phyloP scores from a whole-genome alignment of 331 rosid species.

The Ulmus americana region DNA sequence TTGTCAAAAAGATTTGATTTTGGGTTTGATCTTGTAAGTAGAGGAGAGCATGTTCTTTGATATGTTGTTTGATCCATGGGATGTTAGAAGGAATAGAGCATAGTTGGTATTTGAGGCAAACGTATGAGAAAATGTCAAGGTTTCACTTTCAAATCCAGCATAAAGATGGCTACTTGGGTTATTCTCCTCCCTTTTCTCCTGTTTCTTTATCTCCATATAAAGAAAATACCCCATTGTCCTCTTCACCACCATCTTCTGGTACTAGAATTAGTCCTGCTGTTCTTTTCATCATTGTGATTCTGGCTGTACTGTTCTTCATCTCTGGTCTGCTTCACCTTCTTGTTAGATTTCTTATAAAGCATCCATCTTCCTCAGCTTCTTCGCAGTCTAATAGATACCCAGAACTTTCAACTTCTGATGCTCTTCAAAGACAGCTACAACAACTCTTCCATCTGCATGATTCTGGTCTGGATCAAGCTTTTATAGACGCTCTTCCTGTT shows the following conservation, averaged over 20 bases:
- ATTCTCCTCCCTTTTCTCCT: constrained; percentile 48
- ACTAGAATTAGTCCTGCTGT: constrained; percentile 87
- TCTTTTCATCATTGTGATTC: constrained; percentile 81
- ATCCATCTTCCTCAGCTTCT: constrained; percentile 66
- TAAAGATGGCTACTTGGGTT: constrained; percentile 61
- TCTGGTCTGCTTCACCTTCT: constrained; percentile 93
- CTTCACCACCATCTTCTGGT: constrained; percentile 51
- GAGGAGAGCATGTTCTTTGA: constrained; percentile 23
- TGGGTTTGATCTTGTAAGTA: constrained; percentile 29
- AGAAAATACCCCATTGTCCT: constrained; percentile 34
- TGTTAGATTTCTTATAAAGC: constrained; percentile 83
- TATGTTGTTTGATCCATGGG: constrained; percentile 27
- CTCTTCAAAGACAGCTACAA: constrained; percentile 88
- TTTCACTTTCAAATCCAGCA: constrained; percentile 47
- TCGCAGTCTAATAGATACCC: constrained; percentile 55
- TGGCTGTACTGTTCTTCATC: constrained; percentile 84
- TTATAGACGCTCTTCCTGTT: constrained; percentile 95
- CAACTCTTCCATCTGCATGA: constrained; percentile 96
- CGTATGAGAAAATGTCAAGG: constrained; percentile 65
- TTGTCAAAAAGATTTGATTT: constrained; percentile 30
- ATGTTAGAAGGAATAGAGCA: constrained; percentile 33
- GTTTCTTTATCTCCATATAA: constrained; percentile 40
- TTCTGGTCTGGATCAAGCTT: constrained; percentile 96
- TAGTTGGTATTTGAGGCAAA: constrained; percentile 44
- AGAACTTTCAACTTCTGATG: constrained; percentile 75